Conservation (phyloP, 805 yeast species). For the Huiozyma sinensis region DNA sequence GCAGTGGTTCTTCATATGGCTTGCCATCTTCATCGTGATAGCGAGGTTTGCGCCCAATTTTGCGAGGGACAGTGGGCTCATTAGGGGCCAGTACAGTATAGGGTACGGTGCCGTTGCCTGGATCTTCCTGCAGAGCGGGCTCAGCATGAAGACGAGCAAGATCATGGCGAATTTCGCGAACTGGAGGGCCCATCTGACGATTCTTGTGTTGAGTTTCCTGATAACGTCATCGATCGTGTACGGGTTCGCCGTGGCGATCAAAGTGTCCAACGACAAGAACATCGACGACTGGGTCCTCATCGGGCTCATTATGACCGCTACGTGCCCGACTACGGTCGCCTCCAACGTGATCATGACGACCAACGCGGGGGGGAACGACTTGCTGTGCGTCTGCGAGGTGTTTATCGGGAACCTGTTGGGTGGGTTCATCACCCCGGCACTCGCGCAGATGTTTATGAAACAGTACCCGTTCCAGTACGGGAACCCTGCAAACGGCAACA, state of each 20-base stretch:
- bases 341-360: conserved; percentile 90
- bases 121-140: conserved; percentile 72
- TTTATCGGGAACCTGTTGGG: conserved; percentile 77
- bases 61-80: conserved; percentile 73
- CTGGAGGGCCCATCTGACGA: conserved; percentile 77
- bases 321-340: conserved; percentile 87
- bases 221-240: conserved; percentile 61
- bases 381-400: conserved; percentile 73
- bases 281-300: conserved; percentile 70
- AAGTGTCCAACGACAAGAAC: conserved; percentile 41
- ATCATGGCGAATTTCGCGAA: conserved; percentile 52
- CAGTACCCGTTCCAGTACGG: conserved; percentile 59
- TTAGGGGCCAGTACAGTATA: conserved; percentile 64
- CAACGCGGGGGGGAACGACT: conserved; percentile 73
- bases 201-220: conserved; percentile 56
- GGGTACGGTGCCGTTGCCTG: conserved; percentile 82
- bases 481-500: conserved; percentile 55
- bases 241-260: conserved; percentile 62
- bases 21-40: conserved; percentile 64
- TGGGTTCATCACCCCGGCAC: conserved; percentile 79
- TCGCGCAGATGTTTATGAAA: conserved; percentile 57
- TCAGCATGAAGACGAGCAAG: conserved; percentile 59
- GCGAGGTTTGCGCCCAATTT: conserved; percentile 74
- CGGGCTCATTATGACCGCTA: conserved; percentile 72
- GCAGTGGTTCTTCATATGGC: conserved; percentile 69